Evolutionary conservation across 495 filamentous ascomycete species (phyloP).

Genomic region (Penicillium flavigenum): DNA sequence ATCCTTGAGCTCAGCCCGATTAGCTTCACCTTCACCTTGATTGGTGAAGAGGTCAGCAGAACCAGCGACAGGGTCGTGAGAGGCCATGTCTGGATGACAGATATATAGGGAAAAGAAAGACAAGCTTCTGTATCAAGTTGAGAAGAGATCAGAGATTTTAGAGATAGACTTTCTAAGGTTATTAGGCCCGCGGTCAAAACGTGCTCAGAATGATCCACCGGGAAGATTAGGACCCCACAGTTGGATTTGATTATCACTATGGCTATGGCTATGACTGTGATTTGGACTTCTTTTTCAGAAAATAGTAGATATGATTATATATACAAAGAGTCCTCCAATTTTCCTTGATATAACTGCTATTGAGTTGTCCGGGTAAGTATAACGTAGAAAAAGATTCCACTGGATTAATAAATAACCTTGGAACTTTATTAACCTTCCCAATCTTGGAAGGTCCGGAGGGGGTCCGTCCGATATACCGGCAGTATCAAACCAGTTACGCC

Average conservation of each 20-base stretch:
- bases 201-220: background rate
- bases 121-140: background rate
- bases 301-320: no score
- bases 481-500: no score
- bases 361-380: slow-evolving; percentile 5
- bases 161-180: slow-evolving; percentile 8
- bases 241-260: background rate
- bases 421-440: no score
- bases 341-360: background rate
- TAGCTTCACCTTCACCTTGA: slow-evolving; percentile 33
- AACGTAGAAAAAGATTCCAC: background rate
- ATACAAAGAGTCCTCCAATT: background rate
- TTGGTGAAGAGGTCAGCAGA: slow-evolving; percentile 24
- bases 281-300: no score
- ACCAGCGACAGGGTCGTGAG: slow-evolving; percentile 26
- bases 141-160: slow-evolving; percentile 5
- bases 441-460: no score
- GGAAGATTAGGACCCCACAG: background rate
- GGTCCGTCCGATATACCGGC: no score
- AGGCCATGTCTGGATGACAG: background rate
- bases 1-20: slow-evolving; percentile 30
- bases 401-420: no score
- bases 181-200: background rate
- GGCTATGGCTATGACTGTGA: no score
- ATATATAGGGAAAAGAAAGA: slow-evolving; percentile 1